Percentiles rank a stretch among this genome's conserved stretches.
phyloP scores from a whole-genome alignment of 2,329 filamentous ascomycete genomes.

The Phoma sp. region DNA sequence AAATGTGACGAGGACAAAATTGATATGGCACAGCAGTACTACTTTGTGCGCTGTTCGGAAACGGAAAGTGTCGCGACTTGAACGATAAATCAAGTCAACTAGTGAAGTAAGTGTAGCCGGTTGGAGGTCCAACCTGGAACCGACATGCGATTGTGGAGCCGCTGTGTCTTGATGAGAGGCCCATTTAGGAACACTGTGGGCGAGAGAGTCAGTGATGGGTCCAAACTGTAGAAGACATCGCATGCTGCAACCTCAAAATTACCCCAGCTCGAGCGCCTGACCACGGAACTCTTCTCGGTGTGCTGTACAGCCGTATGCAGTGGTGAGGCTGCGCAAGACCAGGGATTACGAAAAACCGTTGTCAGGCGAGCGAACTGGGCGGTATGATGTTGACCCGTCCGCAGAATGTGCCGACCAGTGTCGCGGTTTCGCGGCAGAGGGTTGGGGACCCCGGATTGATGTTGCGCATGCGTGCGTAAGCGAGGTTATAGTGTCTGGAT shows the following conservation, averaged over 20 bases:
- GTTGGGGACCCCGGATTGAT: slow-evolving; percentile 17
- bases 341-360: background rate
- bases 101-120: background rate
- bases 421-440: slow-evolving; percentile 1
- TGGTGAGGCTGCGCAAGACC: background rate
- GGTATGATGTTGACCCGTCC: background rate
- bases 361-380: slow-evolving; percentile 1
- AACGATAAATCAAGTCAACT: background rate
- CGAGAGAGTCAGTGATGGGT: background rate
- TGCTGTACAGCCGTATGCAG: slow-evolving; percentile 1
- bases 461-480: slow-evolving; percentile 25
- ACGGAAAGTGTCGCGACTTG: slow-evolving; percentile 5
- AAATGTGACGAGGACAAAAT: background rate
- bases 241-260: background rate
- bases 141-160: background rate
- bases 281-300: background rate
- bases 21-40: background rate
- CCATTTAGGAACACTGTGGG: background rate
- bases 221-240: background rate
- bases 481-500: slow-evolving; percentile 14
- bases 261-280: background rate
- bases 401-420: slow-evolving; percentile 7
- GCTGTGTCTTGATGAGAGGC: background rate
- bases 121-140: background rate
- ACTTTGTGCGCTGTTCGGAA: slow-evolving; percentile 9